phyloP scores from a whole-genome alignment of 2,329 filamentous ascomycete species.

The Aureobasidium sp. region DNA sequence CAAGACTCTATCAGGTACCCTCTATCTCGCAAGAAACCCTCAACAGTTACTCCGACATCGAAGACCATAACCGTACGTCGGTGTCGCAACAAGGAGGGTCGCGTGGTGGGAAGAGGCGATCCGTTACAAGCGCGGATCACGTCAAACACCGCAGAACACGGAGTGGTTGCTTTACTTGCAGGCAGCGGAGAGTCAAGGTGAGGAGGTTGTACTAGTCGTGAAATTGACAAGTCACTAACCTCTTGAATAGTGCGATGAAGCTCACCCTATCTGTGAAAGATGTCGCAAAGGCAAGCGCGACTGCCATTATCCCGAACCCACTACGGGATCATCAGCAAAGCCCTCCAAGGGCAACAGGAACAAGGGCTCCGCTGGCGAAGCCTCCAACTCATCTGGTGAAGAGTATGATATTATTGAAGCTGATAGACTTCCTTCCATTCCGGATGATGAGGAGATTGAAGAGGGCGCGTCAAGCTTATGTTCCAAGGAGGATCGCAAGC shows the following conservation, averaged over 20 bases:
- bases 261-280: constrained; percentile 75
- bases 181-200: constrained; percentile 75
- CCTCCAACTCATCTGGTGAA: constrained; percentile 44
- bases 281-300: constrained; percentile 88
- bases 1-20: constrained; percentile 23
- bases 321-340: constrained; percentile 43
- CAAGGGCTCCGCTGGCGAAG: constrained; percentile 36
- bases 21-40: constrained; percentile 26
- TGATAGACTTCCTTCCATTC: constrained; percentile 33
- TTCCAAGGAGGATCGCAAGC: constrained; percentile 24
- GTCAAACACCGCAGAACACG: constrained; percentile 90
- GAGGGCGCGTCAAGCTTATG: constrained; percentile 24
- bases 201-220: neutral
- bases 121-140: constrained; percentile 43
- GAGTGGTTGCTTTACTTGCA: constrained; percentile 90
- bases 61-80: constrained; percentile 21
- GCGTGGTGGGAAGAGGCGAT: constrained; percentile 16
- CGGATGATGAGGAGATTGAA: constrained; percentile 39
- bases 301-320: constrained; percentile 76
- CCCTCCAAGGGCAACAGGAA: constrained; percentile 35
- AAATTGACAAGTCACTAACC: neutral
- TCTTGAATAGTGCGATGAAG: constrained; percentile 70
- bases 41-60: constrained; percentile 24
- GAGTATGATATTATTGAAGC: constrained; percentile 34
- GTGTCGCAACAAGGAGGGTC: constrained; percentile 19